These are phyloP conservation scores for Penicillium waksmanii DNA, from an alignment of 495 filamentous ascomycete genomes.

Conservation along the genomic window DNA sequence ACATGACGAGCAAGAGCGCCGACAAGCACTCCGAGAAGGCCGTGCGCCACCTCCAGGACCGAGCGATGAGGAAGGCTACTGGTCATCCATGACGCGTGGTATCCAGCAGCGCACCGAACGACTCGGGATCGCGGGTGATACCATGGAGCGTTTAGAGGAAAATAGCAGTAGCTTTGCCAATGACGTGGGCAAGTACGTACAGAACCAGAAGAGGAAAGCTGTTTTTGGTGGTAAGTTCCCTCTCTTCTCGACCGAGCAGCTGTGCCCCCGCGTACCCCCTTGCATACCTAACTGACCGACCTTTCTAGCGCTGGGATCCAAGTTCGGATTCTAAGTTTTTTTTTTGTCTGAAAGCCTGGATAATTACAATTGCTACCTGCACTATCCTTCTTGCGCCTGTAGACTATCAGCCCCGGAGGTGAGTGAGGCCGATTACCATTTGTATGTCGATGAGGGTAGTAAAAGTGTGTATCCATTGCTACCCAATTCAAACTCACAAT, in stretches of 20 bases:
- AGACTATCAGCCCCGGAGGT: not conserved
- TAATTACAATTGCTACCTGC: not conserved
- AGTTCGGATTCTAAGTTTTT: conserved; percentile 41
- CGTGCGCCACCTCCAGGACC: conserved; percentile 29
- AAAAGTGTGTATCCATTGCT: not conserved
- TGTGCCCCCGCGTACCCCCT: conserved; percentile 17
- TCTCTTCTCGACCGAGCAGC: conserved; percentile 1
- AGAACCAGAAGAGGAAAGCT: conserved; percentile 80
- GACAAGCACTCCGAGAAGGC: conserved; percentile 47
- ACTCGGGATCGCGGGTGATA: conserved; percentile 79
- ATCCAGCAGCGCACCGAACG: conserved; percentile 89
- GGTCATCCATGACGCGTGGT: conserved; percentile 75
- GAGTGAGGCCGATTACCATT: not conserved
- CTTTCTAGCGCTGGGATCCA: conserved; percentile 44
- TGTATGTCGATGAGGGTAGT: not conserved
- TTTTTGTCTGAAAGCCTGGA: not conserved
- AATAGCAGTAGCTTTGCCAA: conserved; percentile 79
- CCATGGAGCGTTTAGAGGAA: conserved; percentile 77
- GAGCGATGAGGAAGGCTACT: conserved; percentile 59
- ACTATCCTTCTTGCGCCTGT: not conserved
- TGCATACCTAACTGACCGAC: conserved; percentile 31
- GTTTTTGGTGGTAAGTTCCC: conserved; percentile 64
- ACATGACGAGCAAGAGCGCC: conserved; percentile 59
- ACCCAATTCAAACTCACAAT: not conserved
- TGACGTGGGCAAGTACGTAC: conserved; percentile 84